Base-by-base conservation (phyloP, 805 yeast species). In the Kodamaea nitidulidarum region DNA sequence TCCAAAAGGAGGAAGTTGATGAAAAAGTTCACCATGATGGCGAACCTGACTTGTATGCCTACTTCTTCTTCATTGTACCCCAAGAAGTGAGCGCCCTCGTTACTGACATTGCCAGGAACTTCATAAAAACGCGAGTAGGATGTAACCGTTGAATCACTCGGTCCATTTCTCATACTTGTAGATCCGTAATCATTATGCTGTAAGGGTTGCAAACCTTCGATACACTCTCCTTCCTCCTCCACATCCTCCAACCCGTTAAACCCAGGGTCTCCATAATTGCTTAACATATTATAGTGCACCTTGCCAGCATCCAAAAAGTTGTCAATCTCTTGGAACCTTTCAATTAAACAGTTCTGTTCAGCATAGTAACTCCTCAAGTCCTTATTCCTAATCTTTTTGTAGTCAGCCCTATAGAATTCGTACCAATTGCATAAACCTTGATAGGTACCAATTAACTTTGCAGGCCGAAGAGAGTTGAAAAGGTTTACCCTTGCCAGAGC, bases 271-370 rank as follows among this genome's bases (percentile, higher is more conserved):
- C 75, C 78, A 49, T 84, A 84, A 36, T 74, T 78, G 33, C 75
- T 67, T 37, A 85, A 68, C 80, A 84, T 80, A 32, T 73, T 66
- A 43, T 72, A 70, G 47, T 80, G 84, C 41, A 84, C 71, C 34
- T 59, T 56, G 1, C 88, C 88, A 3, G 86, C 75, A 51, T 83
- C 93, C 33, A 84, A 65, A 37, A 84, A 63, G 36, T 67, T 63
- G 54, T 84, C 95, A 17, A 84, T 76, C 42, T 76, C 82, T 26
- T 57, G 56, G 50, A 75, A 81, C 38, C 76, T 64, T 16, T 70
- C 74, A 38, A 84, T 76, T 38, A 79, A 54, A 30, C 67, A 75
- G 54, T 84, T 84, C 58, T 84, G 91, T 2, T 61, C 54, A 30
- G 58, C 56, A 58, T 85, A 84, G 55, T 62, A 83, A 14, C 55